A percentile compares a stretch with the other conserved stretches of the same genome.
Evolutionary conservation across 306 rosid species (phyloP).

Genomic region (Prunus campanulata): DNA sequence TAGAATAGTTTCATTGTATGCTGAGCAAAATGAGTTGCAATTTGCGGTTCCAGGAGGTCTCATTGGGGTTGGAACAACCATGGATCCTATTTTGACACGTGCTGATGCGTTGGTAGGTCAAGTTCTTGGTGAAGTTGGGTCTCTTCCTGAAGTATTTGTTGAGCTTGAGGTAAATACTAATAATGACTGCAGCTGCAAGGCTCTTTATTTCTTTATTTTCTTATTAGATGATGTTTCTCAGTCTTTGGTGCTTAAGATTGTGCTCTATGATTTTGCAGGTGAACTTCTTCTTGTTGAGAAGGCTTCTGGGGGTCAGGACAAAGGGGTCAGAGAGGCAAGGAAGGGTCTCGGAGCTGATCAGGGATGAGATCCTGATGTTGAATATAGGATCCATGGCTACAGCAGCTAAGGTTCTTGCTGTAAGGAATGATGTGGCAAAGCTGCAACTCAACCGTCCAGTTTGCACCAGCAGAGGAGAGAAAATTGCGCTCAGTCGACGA

Average conservation of each 20-base stretch:
- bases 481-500: no score
- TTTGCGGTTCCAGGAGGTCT: slow-evolving; percentile 94
- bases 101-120: slow-evolving; percentile 96
- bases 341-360: slow-evolving; percentile 72
- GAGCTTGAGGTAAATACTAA: slow-evolving; percentile 72
- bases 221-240: neutral
- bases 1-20: slow-evolving; percentile 81
- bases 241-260: neutral
- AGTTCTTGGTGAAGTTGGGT: slow-evolving; percentile 95
- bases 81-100: slow-evolving; percentile 94
- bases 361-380: slow-evolving; percentile 86
- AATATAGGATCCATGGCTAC: slow-evolving; percentile 94
- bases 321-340: slow-evolving; percentile 46
- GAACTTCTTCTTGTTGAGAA: slow-evolving; percentile 20
- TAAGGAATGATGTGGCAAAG: no score
- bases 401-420: slow-evolving; percentile 20
- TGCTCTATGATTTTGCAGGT: slow-evolving; percentile 52
- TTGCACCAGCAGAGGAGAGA: no score
- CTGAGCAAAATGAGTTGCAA: slow-evolving; percentile 90
- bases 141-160: slow-evolving; percentile 79
- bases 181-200: neutral
- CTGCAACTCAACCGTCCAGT: no score
- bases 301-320: no score
- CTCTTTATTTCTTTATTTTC: neutral
- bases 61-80: slow-evolving; percentile 88